Evolutionary conservation across 179 eudicot species (phyloP), one percentile per base, ranked within the genome.

Genomic region (Pouteria campechiana): DNA sequence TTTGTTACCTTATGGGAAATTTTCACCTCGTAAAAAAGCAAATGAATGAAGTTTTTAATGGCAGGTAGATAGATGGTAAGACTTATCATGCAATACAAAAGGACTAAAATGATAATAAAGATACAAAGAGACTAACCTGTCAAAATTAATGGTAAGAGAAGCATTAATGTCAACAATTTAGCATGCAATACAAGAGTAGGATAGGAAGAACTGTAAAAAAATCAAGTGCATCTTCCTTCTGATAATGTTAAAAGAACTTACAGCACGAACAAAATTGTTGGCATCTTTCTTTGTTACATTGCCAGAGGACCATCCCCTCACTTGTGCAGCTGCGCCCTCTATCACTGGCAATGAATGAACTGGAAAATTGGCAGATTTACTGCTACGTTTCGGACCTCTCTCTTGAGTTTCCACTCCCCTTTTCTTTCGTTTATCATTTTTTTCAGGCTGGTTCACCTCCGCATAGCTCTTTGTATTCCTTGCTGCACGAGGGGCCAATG

Each of bases 251-350:
- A 9, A 32, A 17, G 48, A 39, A 40, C 85, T 75, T 65, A 92
- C 99, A 58, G 86, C 93, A 45, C 87, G 79, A 25, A 69, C 72
- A 72, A 92, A 92, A 30, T 96, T 94, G 16, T 94, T 64, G 40
- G 99, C 99, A 31, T 93, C 99, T 76, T 96, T 76, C 68, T 93
- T 93, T 2, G 99, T 58, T 58, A 93, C 45, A 74, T 78, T 88
- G 37, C 99, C 96, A 67, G 62, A 71, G 23, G 99, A 83, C 99
- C 99, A 92, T 31, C 90, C 89, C 55, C 99, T 80, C 31, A 66
- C 93, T 83, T 93, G 97, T 50, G 93, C 97, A 59, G 79, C 57
- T 46, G 97, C 86, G 50, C 99, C 97, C 27, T 80, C 97, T 60
- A 88, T 74, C 67, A 75, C 72, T 25, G 97, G 95, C 13, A 60